These are phyloP conservation scores for Penicillium taxi DNA, from an alignment of 495 filamentous ascomycete genomes.

Conservation along the genomic window DNA sequence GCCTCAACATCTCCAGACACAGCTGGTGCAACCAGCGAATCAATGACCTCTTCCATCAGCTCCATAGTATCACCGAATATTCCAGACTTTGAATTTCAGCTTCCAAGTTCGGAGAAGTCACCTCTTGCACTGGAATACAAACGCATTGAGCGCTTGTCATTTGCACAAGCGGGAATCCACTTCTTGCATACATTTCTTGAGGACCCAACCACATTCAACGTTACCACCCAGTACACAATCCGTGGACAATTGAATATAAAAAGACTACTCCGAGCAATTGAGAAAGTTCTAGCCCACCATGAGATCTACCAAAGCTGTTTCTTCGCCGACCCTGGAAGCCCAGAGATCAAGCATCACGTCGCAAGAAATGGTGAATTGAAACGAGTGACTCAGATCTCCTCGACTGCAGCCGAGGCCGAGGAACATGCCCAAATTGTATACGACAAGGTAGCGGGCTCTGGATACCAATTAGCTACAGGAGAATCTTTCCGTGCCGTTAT, in stretches of 20 bases:
- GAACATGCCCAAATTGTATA: too few species aligned
- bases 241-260: constrained; percentile 5
- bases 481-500: too few species aligned
- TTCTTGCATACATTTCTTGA: constrained; percentile 27
- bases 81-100: too few species aligned
- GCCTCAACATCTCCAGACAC: too few species aligned
- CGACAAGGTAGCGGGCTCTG: too few species aligned
- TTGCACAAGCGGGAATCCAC: constrained; percentile 28
- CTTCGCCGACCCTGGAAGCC: constrained; percentile 12
- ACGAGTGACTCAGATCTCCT: background rate
- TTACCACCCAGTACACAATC: constrained; percentile 1
- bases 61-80: too few species aligned
- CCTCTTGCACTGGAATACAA: background rate
- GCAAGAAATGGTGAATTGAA: background rate
- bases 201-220: constrained; percentile 32
- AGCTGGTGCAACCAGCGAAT: too few species aligned
- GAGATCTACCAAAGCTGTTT: constrained; percentile 34
- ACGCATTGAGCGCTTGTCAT: constrained; percentile 2
- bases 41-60: too few species aligned
- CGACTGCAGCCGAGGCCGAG: too few species aligned
- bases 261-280: constrained; percentile 22
- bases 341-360: too few species aligned
- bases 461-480: too few species aligned
- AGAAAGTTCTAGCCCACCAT: constrained; percentile 22
- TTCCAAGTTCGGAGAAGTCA: too few species aligned